phyloP scores from a whole-genome alignment of 139 green algal species.

The Chlorella ohadii region DNA sequence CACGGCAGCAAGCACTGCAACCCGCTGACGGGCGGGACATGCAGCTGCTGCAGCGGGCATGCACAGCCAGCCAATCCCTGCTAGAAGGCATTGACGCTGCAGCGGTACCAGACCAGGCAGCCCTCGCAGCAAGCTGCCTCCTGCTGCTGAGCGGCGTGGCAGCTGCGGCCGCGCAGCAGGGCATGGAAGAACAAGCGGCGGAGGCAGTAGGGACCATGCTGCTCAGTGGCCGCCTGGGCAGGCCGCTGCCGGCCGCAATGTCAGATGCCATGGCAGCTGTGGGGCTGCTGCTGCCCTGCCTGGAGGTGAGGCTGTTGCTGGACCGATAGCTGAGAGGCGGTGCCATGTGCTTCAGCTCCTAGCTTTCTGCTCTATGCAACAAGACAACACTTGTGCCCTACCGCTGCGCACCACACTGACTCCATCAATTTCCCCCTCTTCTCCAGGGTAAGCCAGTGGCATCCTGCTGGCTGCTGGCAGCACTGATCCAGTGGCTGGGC shows the following conservation, averaged over 20 bases:
- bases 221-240: background rate
- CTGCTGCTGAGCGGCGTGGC: constrained; percentile 20
- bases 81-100: background rate
- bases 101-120: background rate
- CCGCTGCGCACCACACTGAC: no score
- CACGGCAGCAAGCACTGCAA: constrained; percentile 1
- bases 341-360: no score
- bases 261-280: constrained; percentile 7
- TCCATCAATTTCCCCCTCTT: background rate
- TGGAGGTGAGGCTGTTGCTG: background rate
- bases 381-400: no score
- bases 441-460: constrained; percentile 5
- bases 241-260: background rate
- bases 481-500: constrained; percentile 27
- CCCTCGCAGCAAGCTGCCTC: background rate
- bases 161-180: background rate
- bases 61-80: background rate
- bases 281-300: background rate
- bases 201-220: background rate
- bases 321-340: no score
- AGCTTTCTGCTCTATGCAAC: no score
- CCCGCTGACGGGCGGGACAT: background rate
- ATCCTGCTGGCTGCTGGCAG: constrained; percentile 37
- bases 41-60: background rate
- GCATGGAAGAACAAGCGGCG: background rate